Percentiles rank a stretch among this genome's conserved stretches.
Evolutionary conservation across 306 rosid species (phyloP).

Genomic region (Quercus aquifolioides): DNA sequence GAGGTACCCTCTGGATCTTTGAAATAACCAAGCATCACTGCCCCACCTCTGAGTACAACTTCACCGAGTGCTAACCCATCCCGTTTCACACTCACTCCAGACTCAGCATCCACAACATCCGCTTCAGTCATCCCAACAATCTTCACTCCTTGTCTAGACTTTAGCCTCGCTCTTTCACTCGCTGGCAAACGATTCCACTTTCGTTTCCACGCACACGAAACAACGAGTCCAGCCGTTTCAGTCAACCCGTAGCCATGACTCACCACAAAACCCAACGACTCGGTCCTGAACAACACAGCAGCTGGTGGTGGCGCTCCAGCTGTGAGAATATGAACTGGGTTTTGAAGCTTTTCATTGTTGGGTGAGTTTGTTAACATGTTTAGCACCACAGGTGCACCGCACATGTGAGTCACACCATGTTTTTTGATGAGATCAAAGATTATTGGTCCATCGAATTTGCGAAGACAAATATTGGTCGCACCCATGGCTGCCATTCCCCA

Average conservation of each 20-base stretch:
- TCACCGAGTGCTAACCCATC: slow-evolving; percentile 54
- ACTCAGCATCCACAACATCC: slow-evolving; percentile 44
- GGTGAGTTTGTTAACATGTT: slow-evolving; percentile 57
- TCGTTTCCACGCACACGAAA: slow-evolving; percentile 66
- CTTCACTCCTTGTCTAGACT: slow-evolving; percentile 73
- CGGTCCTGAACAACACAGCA: slow-evolving; percentile 43
- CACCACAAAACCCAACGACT: slow-evolving; percentile 51
- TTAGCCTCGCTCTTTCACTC: slow-evolving; percentile 56
- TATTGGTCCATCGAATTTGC: slow-evolving; percentile 36
- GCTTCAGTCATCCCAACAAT: slow-evolving; percentile 33
- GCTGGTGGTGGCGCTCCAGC: slow-evolving; percentile 74
- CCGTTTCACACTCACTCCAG: slow-evolving; percentile 34
- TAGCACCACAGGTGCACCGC: slow-evolving; percentile 69
- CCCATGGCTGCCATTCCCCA: slow-evolving; percentile 75
- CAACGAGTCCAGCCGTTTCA: slow-evolving; percentile 42
- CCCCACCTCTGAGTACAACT: slow-evolving; percentile 47
- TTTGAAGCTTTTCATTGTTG: slow-evolving; percentile 14
- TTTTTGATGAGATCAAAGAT: slow-evolving; percentile 35
- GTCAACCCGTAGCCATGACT: slow-evolving; percentile 70
- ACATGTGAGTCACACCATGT: slow-evolving; percentile 66
- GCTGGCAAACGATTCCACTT: slow-evolving; percentile 57
- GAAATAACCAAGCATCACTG: slow-evolving; percentile 59
- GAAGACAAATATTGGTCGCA: slow-evolving; percentile 55
- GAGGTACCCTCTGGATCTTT: slow-evolving; percentile 46
- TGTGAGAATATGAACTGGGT: slow-evolving; percentile 49